Evolutionary conservation across 192 early-diverging fungal genomes (phyloP), one percentile per base, ranked within the genome.

Genomic region (Chytriomyces confervae): DNA sequence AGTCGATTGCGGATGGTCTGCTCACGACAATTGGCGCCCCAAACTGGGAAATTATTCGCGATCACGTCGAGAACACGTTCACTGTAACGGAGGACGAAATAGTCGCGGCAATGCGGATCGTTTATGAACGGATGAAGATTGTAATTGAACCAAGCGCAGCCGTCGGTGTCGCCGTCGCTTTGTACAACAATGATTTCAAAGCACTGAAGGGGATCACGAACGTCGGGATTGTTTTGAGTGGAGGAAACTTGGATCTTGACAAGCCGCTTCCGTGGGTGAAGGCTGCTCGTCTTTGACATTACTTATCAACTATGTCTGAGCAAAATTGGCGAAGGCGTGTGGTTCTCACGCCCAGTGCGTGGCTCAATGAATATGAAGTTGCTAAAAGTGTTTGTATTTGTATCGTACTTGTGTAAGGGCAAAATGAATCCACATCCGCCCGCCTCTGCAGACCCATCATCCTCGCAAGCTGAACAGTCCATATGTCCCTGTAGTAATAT

Each of bases 61-160:
- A 84, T 20, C 29, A 83, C 11, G 85, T 90, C 1, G 88, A 90
- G 68, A 77, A 72, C 51, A 81, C 90, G 5, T 86, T 80, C 66
- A 87, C 85, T 45, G 89, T 90, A 1, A 74, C 82, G 13, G 89
- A 90, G 64, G 77, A 80, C 36, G 67, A 89, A 23, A 90, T 89
- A 65, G 70, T 87, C 47, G 49, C 80, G 13, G 81, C 89, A 7
- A 90, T 85, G 83, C 20, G 81, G 53, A 44, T 86, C 7, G 80
- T 90, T 18, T 90, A 74, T 72, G 80, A 77, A 69, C 83, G 86
- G 23, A 81, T 86, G 80, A 90, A 90, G 67, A 36, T 90, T 13
- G 77, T 82, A 6, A 82, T 89, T 57, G 89, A 90, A 72, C 88
- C 89, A 43, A 83, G 81, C 53, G 78, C 86, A 0, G 84, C 83